These are phyloP conservation scores for Earliella scabrosa DNA, from an alignment of 1,284 basidiomycete genomes.

Conservation along the genomic window DNA sequence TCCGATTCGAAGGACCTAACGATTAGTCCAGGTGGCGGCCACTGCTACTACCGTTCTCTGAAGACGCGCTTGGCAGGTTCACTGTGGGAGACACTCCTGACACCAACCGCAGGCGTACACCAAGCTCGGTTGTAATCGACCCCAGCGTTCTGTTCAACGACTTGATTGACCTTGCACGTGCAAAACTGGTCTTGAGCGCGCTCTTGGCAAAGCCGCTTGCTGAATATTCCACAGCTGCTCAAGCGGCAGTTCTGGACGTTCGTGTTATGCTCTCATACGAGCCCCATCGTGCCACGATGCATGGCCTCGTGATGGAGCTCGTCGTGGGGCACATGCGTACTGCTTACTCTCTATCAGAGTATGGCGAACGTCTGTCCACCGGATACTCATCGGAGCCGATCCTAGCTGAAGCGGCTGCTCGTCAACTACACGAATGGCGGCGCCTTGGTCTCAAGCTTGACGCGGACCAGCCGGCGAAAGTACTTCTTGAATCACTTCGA, in stretches of 20 bases:
- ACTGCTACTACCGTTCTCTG: not conserved
- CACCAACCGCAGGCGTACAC: too few species aligned
- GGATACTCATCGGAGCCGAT: constrained; percentile 18
- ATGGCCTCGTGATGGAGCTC: not conserved
- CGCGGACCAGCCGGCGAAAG: too few species aligned
- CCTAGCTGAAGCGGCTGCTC: not conserved
- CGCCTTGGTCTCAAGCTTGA: too few species aligned
- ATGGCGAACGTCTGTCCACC: constrained; percentile 9
- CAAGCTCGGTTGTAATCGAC: too few species aligned
- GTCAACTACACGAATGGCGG: not conserved
- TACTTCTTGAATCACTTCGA: too few species aligned
- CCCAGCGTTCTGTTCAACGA: too few species aligned
- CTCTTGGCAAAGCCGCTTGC: not conserved
- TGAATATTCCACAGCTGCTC: not conserved
- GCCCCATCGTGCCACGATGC: not conserved
- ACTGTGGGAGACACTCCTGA: too few species aligned
- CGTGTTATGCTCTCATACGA: constrained; percentile 2
- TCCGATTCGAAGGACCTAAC: too few species aligned
- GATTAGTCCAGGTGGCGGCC: too few species aligned
- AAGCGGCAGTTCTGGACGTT: constrained; percentile 2
- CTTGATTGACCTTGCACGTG: not conserved
- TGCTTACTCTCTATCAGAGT: constrained; percentile 4
- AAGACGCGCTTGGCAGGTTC: too few species aligned
- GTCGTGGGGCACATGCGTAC: constrained; percentile 13
- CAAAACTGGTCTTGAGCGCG: not conserved